Evolutionary conservation across 73 alveolate genomes (phyloP), one percentile per base, ranked within the genome.

Genomic region (Paramecium pentaurelia): DNA sequence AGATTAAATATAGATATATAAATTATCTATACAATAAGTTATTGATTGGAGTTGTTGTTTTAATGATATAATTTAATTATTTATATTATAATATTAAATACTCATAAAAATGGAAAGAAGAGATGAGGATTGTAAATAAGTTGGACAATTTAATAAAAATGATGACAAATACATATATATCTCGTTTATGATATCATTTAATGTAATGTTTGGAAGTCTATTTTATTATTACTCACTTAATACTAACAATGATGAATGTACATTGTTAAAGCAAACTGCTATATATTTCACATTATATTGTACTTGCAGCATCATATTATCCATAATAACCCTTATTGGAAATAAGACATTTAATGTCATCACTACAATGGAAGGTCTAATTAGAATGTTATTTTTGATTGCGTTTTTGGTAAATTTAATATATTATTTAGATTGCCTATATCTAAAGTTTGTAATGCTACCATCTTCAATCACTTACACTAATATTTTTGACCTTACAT

Each of bases 11-110:
- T 34, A n/a, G n/a, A n/a, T n/a, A 3, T 34, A 87, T 89, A 77
- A 94, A 95, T 12, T 95, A 85, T 92, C 92, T 51, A 37, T 77
- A 86, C 47, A 95, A 94, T 70, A 70, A 30, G 38, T 89, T n/a
- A 92, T 93, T 60, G 98, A 95, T 51, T 95, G 97, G 98, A 42
- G 70, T 18, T 16, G 11, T 54, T 51, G 22, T 1, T 73, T 64
- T 28, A 6, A 22, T 64, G 42, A 64, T 64, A 64, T 18, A 28
- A 32, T 18, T 54, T 54, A 16, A 54, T 18, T 54, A 54, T 54
- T 54, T 18, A 16, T 54, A 54, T 54, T 54, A 54, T 18, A 7
- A 54, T 54, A 54, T 54, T 54, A 18, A 54, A 54, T 64, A 64
- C 42, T 64, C 28, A 64, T 32, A 64, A 64, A 10, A 64, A 64